Percentiles rank a stretch among this genome's conserved stretches.
These are phyloP conservation scores for Candida morakotiae DNA, from an alignment of 805 yeast species.

Conservation along the genomic window DNA sequence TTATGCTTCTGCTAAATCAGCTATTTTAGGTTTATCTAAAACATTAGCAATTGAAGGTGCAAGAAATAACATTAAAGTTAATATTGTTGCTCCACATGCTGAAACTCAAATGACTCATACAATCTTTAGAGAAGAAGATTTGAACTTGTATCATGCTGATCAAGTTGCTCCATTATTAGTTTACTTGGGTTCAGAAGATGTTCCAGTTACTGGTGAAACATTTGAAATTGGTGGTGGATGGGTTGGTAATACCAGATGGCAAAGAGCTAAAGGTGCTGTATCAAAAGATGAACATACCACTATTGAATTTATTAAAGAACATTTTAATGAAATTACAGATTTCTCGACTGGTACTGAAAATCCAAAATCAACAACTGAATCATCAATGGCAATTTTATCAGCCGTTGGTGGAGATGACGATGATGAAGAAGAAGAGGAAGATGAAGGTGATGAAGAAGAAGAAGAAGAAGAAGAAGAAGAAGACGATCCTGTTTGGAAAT, in stretches of 20 bases:
- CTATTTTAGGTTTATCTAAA: conserved; percentile 77
- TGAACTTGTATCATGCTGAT: conserved; percentile 78
- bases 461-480: conserved; percentile 21
- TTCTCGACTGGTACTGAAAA: conserved; percentile 53
- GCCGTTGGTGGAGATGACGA: conserved; percentile 54
- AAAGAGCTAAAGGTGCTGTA: conserved; percentile 83
- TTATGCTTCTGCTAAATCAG: conserved; percentile 91
- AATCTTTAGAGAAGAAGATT: conserved; percentile 73
- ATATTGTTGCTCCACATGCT: conserved; percentile 94
- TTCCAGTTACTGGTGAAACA: conserved; percentile 69
- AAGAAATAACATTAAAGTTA: conserved; percentile 67
- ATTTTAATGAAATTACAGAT: conserved; percentile 64
- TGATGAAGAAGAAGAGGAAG: conserved; percentile 42
- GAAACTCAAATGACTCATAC: conserved; percentile 96
- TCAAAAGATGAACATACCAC: conserved; percentile 48
- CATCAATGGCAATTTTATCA: conserved; percentile 72
- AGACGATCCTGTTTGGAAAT: conserved; percentile 48
- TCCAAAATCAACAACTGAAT: conserved; percentile 64
- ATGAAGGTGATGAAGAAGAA: conserved; percentile 35
- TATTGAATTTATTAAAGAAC: conserved; percentile 68
- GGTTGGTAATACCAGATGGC: conserved; percentile 94
- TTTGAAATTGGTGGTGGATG: conserved; percentile 97
- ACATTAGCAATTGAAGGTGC: conserved; percentile 91
- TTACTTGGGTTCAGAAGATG: conserved; percentile 70
- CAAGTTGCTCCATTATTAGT: conserved; percentile 90